Evolutionary conservation across 495 filamentous ascomycete species (phyloP).

Genomic region (Terfezia claveryi): DNA sequence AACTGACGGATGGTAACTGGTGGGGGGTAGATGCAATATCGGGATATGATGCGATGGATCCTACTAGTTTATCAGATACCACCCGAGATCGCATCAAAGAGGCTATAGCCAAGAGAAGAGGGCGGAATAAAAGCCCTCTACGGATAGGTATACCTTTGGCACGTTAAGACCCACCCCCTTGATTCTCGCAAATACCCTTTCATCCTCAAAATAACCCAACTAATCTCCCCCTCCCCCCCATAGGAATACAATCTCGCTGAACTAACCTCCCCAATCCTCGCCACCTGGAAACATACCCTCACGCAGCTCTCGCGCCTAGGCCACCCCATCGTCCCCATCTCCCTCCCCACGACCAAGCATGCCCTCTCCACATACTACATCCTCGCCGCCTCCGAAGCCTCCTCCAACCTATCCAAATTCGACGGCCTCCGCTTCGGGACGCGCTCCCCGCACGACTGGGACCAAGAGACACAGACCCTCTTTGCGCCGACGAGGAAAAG

Average conservation of each 20-base stretch:
- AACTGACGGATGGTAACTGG: too few species aligned
- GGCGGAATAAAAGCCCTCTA: not conserved
- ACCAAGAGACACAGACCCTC: slow-evolving; percentile 21
- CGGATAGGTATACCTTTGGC: slow-evolving; percentile 11
- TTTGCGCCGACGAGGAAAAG: slow-evolving; percentile 53
- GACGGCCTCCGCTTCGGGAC: slow-evolving; percentile 80
- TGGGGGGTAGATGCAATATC: slow-evolving; percentile 25
- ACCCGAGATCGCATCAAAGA: slow-evolving; percentile 24
- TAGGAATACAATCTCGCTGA: slow-evolving; percentile 71
- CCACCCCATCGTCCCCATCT: slow-evolving; percentile 49
- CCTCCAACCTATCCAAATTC: slow-evolving; percentile 93
- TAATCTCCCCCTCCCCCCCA: slow-evolving; percentile 11
- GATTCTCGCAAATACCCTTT: not conserved
- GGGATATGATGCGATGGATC: slow-evolving; percentile 48
- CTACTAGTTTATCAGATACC: slow-evolving; percentile 39
- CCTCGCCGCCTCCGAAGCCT: slow-evolving; percentile 83
- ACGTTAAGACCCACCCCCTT: not conserved
- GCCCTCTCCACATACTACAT: slow-evolving; percentile 89
- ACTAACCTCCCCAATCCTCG: slow-evolving; percentile 42
- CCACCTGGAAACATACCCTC: slow-evolving; percentile 43
- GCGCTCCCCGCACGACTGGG: slow-evolving; percentile 22
- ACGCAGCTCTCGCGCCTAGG: slow-evolving; percentile 34
- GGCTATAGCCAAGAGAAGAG: not conserved
- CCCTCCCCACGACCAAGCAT: slow-evolving; percentile 61
- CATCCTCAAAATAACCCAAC: not conserved